A percentile compares a stretch with the other conserved stretches of the same genome.
phyloP scores from a whole-genome alignment of 2,329 filamentous ascomycete genomes.

The Penicillium sp. region DNA sequence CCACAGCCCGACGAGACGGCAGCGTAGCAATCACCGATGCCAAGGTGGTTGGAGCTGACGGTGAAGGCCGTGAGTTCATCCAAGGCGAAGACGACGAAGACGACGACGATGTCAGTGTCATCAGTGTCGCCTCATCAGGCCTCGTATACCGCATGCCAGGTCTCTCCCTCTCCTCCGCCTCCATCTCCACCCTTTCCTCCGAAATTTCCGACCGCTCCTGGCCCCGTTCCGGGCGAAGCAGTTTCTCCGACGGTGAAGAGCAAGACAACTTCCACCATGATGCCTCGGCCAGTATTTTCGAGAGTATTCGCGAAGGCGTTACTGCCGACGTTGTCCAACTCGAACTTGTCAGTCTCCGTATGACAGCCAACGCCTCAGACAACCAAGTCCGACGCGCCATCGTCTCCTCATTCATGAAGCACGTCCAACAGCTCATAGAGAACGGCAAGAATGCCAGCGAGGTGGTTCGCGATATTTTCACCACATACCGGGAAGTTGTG shows the following conservation, averaged over 20 bases:
- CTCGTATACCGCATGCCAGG: constrained; percentile 55
- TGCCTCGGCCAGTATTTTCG: constrained; percentile 81
- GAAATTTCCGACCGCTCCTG: constrained; percentile 59
- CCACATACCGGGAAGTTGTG: constrained; percentile 63
- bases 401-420: constrained; percentile 79
- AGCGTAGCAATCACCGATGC: constrained; percentile 49
- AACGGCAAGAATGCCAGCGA: constrained; percentile 60
- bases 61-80: constrained; percentile 65
- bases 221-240: constrained; percentile 71
- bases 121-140: constrained; percentile 57
- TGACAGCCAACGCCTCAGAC: constrained; percentile 87
- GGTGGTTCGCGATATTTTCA: constrained; percentile 65
- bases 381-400: constrained; percentile 84
- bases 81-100: constrained; percentile 67
- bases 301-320: constrained; percentile 73
- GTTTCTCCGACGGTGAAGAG: constrained; percentile 64
- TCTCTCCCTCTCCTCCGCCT: constrained; percentile 49
- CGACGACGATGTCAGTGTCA: constrained; percentile 57
- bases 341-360: constrained; percentile 89
- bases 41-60: constrained; percentile 58
- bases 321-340: constrained; percentile 84
- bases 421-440: constrained; percentile 70
- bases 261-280: constrained; percentile 78
- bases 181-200: constrained; percentile 66
- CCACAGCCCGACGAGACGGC: constrained; percentile 46